Evolutionary conservation across 371 early-diverging fungal species (phyloP).

Genomic region (Mucor indicus): DNA sequence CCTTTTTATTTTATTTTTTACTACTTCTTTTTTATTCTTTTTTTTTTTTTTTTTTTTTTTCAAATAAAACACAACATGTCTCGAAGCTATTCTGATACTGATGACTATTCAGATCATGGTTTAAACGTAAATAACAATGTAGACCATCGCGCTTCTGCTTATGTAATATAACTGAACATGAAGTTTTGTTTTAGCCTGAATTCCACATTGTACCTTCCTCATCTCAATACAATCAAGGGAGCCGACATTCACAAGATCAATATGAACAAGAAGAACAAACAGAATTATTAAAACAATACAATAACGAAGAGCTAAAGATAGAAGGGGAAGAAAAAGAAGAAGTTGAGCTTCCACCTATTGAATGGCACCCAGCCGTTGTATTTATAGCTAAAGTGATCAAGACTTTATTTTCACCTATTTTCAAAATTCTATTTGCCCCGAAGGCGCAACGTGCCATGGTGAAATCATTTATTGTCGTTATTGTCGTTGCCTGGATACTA

Average conservation of each 20-base stretch:
- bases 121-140: conserved; percentile 5
- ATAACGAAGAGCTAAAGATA: too few species aligned
- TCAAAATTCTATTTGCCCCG: conserved; percentile 33
- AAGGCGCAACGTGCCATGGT: conserved; percentile 35
- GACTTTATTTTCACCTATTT: conserved; percentile 7
- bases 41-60: neutral
- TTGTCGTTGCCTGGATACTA: conserved; percentile 32
- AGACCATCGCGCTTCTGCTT: too few species aligned
- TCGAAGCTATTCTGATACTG: conserved; percentile 14
- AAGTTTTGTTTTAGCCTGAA: conserved; percentile 1
- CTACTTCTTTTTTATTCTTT: neutral
- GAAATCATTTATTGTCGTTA: conserved; percentile 23
- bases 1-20: too few species aligned
- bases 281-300: too few species aligned
- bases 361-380: conserved; percentile 16
- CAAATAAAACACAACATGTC: conserved; percentile 5
- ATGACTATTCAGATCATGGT: conserved; percentile 18
- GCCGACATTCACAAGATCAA: neutral
- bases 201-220: conserved; percentile 19
- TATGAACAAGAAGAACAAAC: neutral
- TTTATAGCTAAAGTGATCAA: conserved; percentile 8
- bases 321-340: conserved; percentile 2
- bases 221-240: conserved; percentile 7
- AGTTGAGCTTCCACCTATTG: conserved; percentile 2
- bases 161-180: too few species aligned